Base-by-base conservation (phyloP, 805 yeast species). In the Isabelozyma heimii region DNA sequence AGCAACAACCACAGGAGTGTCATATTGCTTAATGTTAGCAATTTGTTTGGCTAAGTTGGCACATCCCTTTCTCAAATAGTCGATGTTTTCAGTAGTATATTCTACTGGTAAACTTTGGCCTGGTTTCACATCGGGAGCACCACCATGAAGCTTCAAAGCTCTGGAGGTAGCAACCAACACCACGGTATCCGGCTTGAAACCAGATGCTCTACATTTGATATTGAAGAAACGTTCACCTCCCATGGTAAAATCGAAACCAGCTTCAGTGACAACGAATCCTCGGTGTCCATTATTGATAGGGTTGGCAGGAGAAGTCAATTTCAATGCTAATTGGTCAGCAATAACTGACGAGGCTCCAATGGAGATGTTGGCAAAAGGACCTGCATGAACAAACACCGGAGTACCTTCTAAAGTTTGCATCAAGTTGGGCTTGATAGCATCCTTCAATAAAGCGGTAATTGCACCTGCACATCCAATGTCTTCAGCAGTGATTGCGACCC, bases 391-490 rank as follows among this genome's bases (percentile, higher is more conserved):
- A 62, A 92, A 84, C 24, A 92, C 98, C 5, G 98, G 98, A 7
- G 97, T 91, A 51, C 98, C 98, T 72, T 92, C 97, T 52, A 92
- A 79, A 45, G 97, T 89, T 72, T 92, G 98, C 98, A 92, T 92
- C 66, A 92, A 71, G 66, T 89, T 92, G 56, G 98, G 98, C 75
- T 91, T 92, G 66, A 92, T 85, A 20, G 98, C 97, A 65, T 92
- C 98, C 73, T 91, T 92, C 79, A 92, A 76, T 62, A 92, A 78
- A 10, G 98, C 97, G 44, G 97, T 87, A 53, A 92, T 73, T 14
- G 98, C 98, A 62, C 98, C 98, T 26, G 96, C 97, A 69, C 89
- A 84, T 35, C 97, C 97, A 59, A 92, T 77, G 64, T 92, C 98
- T 67, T 92, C 97, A 59, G 91, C 89, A 45, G 98, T 91, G 59